phyloP scores from a whole-genome alignment of 257 asterid species.

The Phtheirospermum japonicum region DNA sequence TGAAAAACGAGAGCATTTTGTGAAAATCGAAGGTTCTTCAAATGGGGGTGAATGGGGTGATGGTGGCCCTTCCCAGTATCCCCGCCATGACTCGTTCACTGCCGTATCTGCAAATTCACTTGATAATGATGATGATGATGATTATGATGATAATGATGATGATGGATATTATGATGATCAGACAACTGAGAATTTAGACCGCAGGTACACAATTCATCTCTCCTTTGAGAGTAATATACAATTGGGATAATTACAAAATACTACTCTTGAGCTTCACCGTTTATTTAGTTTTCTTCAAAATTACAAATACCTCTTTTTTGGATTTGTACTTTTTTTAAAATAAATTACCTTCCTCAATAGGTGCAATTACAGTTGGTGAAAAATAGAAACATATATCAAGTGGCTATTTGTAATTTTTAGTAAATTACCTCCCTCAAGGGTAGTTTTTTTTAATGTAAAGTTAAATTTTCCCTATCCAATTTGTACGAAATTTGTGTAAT shows the following conservation, averaged over 20 bases:
- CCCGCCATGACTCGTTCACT: conserved; percentile 39
- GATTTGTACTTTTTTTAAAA: neutral
- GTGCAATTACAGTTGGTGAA: neutral
- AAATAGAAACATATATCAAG: neutral
- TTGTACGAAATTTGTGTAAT: neutral
- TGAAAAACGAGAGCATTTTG: conserved; percentile 49
- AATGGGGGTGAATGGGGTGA: conserved; percentile 70
- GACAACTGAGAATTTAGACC: conserved; percentile 52
- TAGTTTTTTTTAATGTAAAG: too few relatives aligned
- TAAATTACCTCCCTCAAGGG: neutral
- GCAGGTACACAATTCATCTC: conserved; percentile 46
- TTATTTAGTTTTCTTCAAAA: neutral
- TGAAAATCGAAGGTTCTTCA: conserved; percentile 49
- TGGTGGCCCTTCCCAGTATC: conserved; percentile 56
- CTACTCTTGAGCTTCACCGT: neutral
- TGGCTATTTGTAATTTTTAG: neutral
- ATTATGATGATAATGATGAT: conserved; percentile 10
- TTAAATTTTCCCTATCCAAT: neutral
- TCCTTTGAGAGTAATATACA: neutral
- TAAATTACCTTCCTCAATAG: neutral
- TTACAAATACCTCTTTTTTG: neutral
- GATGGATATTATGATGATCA: conserved; percentile 38
- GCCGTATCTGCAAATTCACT: conserved; percentile 58
- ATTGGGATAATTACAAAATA: neutral
- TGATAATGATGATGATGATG: conserved; percentile 44